phyloP scores from a whole-genome alignment of 306 rosid genomes.

The Potentilla sterilis region DNA sequence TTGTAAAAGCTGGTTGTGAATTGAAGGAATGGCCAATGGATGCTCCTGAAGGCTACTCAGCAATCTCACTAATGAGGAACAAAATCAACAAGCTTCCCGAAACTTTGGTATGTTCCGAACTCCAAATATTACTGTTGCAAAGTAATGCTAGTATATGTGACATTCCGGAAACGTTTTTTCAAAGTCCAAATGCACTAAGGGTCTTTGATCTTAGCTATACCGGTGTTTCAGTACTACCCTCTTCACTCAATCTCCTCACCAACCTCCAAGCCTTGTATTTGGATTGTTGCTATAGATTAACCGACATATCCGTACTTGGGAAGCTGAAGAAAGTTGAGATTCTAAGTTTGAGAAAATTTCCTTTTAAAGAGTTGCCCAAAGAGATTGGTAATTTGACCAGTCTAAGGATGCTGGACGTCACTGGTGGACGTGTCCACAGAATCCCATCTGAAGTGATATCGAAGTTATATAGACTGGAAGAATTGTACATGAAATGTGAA shows the following conservation, averaged over 20 bases:
- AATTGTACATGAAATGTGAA: background rate
- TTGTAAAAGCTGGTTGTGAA: background rate
- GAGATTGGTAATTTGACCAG: background rate
- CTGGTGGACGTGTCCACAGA: background rate
- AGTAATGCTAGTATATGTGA: background rate
- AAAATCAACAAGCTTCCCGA: slow-evolving; percentile 11
- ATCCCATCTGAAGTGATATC: background rate
- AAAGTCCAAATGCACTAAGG: background rate
- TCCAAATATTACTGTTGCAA: slow-evolving; percentile 14
- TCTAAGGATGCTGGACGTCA: background rate
- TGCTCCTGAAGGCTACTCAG: background rate
- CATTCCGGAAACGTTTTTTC: background rate
- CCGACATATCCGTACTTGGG: slow-evolving; percentile 2
- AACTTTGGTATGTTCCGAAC: background rate
- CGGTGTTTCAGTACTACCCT: background rate
- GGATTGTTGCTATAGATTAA: background rate
- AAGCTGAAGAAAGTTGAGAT: background rate
- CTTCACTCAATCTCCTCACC: background rate
- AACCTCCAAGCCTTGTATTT: slow-evolving; percentile 12
- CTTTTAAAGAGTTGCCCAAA: background rate
- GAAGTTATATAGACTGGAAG: background rate
- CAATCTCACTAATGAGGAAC: slow-evolving; percentile 12
- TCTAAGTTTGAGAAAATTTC: slow-evolving; percentile 8
- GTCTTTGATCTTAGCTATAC: background rate
- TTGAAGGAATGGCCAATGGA: slow-evolving; percentile 14